Conservation (phyloP, 106 monocot species). For the Amphibolis antarctica region DNA sequence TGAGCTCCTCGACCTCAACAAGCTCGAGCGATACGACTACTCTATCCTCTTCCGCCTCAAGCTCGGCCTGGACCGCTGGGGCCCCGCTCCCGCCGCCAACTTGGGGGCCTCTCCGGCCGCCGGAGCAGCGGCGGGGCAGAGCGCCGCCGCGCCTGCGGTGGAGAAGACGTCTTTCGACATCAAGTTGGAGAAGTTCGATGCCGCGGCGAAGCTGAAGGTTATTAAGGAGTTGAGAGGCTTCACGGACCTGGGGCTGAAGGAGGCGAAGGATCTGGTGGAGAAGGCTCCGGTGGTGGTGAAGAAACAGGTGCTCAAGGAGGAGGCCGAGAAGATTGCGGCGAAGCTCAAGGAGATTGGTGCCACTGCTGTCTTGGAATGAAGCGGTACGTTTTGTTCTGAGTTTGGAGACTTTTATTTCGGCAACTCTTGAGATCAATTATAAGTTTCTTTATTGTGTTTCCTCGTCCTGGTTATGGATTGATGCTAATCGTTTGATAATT, state of each 20-base stretch:
- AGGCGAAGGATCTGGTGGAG: constrained; percentile 95
- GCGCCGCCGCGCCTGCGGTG: constrained; percentile 23
- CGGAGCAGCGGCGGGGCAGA: constrained; percentile 3
- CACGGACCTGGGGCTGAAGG: constrained; percentile 83
- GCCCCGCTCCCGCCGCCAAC: constrained; percentile 15
- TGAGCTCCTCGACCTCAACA: constrained; percentile 60
- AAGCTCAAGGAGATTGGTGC: constrained; percentile 83
- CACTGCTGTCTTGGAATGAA: constrained; percentile 54
- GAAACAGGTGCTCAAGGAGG: constrained; percentile 67
- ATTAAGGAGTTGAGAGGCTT: constrained; percentile 90
- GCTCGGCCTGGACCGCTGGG: constrained; percentile 58
- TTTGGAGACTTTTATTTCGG: too few relatives aligned
- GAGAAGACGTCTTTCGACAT: constrained; percentile 88
- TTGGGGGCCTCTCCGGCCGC: background rate
- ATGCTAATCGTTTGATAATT: too few relatives aligned
- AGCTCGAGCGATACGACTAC: constrained; percentile 66
- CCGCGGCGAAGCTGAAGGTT: constrained; percentile 76
- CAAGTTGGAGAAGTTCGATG: constrained; percentile 83
- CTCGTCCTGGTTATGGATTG: too few relatives aligned
- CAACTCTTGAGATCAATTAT: too few relatives aligned
- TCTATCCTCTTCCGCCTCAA: constrained; percentile 71
- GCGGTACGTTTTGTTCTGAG: too few relatives aligned
- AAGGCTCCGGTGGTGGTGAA: constrained; percentile 80
- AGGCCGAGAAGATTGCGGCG: constrained; percentile 56
- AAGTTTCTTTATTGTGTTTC: too few relatives aligned